These are phyloP conservation scores for Hypoxylon perforatum DNA, from an alignment of 495 filamentous ascomycete genomes.

Conservation along the genomic window DNA sequence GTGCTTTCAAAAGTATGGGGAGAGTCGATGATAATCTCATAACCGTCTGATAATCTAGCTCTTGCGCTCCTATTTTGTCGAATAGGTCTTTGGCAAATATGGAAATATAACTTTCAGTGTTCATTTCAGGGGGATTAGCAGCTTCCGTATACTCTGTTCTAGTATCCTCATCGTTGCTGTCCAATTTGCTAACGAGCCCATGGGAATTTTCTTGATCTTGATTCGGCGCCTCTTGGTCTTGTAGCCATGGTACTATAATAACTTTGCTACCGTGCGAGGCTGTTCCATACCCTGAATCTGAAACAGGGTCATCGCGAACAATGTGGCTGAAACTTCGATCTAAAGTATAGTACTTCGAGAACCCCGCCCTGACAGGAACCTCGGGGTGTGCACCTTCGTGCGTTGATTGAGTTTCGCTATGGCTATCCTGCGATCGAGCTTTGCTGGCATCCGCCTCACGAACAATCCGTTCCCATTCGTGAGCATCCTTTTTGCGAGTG, in stretches of 20 bases:
- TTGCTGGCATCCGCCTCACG: too few relatives aligned
- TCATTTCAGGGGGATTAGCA: background rate
- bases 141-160: background rate
- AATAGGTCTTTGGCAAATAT: slow-evolving; percentile 5
- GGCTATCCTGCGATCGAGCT: too few relatives aligned
- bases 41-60: slow-evolving; percentile 2
- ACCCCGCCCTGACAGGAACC: too few relatives aligned
- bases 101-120: slow-evolving; percentile 5
- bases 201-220: background rate
- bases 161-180: background rate
- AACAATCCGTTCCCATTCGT: too few relatives aligned
- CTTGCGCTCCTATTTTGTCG: background rate
- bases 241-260: background rate
- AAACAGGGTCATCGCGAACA: too few relatives aligned
- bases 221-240: background rate
- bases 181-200: background rate
- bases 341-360: too few relatives aligned
- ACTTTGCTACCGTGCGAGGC: too few relatives aligned
- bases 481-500: too few relatives aligned
- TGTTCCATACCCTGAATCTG: too few relatives aligned
- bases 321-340: too few relatives aligned
- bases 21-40: slow-evolving; percentile 5
- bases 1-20: slow-evolving; percentile 8
- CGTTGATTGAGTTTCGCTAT: too few relatives aligned
- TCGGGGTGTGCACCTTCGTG: too few relatives aligned